These are phyloP conservation scores for Cryphonectria naterciae DNA, from an alignment of 2,329 filamentous ascomycete species.

Conservation along the genomic window DNA sequence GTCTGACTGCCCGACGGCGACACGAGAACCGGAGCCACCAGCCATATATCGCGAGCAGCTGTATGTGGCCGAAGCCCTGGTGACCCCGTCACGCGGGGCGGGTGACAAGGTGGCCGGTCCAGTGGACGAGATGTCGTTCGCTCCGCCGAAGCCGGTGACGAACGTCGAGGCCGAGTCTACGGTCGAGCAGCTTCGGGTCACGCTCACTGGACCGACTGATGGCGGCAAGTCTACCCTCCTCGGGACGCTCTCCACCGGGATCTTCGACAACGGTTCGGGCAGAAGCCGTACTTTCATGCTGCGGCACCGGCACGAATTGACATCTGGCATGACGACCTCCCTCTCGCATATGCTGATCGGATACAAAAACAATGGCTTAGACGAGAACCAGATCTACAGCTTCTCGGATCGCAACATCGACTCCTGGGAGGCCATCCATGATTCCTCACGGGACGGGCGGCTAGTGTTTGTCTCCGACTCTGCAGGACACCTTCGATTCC, in stretches of 20 bases:
- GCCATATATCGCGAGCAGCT: slow-evolving; percentile 57
- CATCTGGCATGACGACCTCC: slow-evolving; percentile 89
- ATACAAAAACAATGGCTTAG: slow-evolving; percentile 56
- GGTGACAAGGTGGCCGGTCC: slow-evolving; percentile 24
- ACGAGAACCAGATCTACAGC: slow-evolving; percentile 66
- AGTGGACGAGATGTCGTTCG: slow-evolving; percentile 18
- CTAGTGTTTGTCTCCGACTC: slow-evolving; percentile 91
- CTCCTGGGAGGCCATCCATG: slow-evolving; percentile 94
- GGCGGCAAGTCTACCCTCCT: slow-evolving; percentile 92
- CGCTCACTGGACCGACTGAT: slow-evolving; percentile 84
- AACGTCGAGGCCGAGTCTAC: slow-evolving; percentile 42
- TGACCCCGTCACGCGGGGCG: slow-evolving; percentile 62
- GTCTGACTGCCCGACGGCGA: slow-evolving; percentile 48
- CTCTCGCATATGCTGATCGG: slow-evolving; percentile 93
- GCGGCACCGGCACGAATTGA: slow-evolving; percentile 91
- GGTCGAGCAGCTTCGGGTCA: slow-evolving; percentile 80
- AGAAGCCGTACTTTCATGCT: slow-evolving; percentile 86
- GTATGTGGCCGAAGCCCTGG: slow-evolving; percentile 87
- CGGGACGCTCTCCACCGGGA: slow-evolving; percentile 85
- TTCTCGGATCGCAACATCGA: slow-evolving; percentile 86
- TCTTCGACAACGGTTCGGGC: slow-evolving; percentile 87
- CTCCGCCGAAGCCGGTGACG: slow-evolving; percentile 31
- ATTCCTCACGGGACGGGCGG: slow-evolving; percentile 71
- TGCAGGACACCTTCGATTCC: slow-evolving; percentile 86
- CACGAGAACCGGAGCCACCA: slow-evolving; percentile 34